Conservation (phyloP, 805 yeast species). For the Pichia manshurica region DNA sequence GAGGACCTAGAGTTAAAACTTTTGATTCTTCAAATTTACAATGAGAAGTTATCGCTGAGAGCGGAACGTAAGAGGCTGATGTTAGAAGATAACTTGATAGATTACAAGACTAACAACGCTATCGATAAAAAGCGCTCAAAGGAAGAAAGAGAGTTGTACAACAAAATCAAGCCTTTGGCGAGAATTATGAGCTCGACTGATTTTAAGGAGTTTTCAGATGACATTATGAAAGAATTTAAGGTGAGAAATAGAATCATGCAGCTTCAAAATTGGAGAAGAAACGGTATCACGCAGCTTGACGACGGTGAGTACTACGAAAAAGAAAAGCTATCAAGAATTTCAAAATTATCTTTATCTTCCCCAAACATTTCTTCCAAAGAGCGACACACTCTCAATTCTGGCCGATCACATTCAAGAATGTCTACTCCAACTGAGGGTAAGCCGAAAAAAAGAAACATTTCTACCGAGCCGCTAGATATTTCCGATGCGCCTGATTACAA, state of each 20-base stretch:
- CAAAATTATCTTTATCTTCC: slow-evolving; percentile 17
- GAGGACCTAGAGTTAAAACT: slow-evolving; percentile 87
- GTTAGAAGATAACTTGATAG: slow-evolving; percentile 70
- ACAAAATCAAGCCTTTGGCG: slow-evolving; percentile 73
- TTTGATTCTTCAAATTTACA: slow-evolving; percentile 82
- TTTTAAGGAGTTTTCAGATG: slow-evolving; percentile 67
- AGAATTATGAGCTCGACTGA: slow-evolving; percentile 76
- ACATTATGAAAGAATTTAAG: slow-evolving; percentile 69
- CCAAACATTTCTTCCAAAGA: slow-evolving; percentile 23
- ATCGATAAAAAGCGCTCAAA: slow-evolving; percentile 80
- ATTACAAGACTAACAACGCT: slow-evolving; percentile 76
- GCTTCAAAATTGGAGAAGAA: slow-evolving; percentile 86
- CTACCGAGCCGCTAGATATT: slow-evolving; percentile 55
- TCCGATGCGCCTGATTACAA: slow-evolving; percentile 78
- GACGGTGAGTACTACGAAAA: slow-evolving; percentile 82
- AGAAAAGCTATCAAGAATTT: slow-evolving; percentile 67
- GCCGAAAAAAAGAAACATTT: slow-evolving; percentile 26
- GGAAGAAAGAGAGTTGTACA: slow-evolving; percentile 81
- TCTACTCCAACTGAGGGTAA: slow-evolving; percentile 21
- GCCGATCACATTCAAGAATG: slow-evolving; percentile 25
- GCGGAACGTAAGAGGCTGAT: slow-evolving; percentile 87
- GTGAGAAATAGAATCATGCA: slow-evolving; percentile 80
- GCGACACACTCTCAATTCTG: slow-evolving; percentile 29
- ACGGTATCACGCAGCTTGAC: slow-evolving; percentile 81
- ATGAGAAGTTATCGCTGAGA: slow-evolving; percentile 80